A percentile compares a stretch with the other conserved stretches of the same genome.
Evolutionary conservation across 2,329 filamentous ascomycete genomes (phyloP).

Genomic region (Claviceps digitariae): DNA sequence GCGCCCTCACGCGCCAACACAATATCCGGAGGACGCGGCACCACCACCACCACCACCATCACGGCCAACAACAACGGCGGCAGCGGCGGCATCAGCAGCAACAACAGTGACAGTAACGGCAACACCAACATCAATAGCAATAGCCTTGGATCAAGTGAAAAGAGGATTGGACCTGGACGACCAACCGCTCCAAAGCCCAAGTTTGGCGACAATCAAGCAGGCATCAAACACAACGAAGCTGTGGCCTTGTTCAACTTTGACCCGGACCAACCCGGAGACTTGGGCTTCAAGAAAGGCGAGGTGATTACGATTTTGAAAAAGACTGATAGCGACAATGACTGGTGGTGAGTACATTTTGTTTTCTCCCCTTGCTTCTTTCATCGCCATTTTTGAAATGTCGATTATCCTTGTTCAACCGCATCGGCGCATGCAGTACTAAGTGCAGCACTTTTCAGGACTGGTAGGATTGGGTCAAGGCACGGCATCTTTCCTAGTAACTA

Average conservation of each 20-base stretch:
- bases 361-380: not conserved
- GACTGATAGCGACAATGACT: slow-evolving; percentile 87
- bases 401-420: not conserved
- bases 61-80: not conserved
- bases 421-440: slow-evolving; percentile 1
- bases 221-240: slow-evolving; percentile 62
- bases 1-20: slow-evolving; percentile 38
- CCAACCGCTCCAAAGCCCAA: slow-evolving; percentile 84
- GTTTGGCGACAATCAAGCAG: slow-evolving; percentile 46
- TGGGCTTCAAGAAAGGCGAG: slow-evolving; percentile 96
- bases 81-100: not conserved
- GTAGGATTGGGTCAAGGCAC: slow-evolving; percentile 67
- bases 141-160: slow-evolving; percentile 18
- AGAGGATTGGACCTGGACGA: slow-evolving; percentile 50
- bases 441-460: slow-evolving; percentile 47
- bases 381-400: not conserved
- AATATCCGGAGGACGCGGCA: slow-evolving; percentile 26
- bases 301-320: slow-evolving; percentile 89
- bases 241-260: slow-evolving; percentile 91
- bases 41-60: no score
- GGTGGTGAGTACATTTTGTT: slow-evolving; percentile 50
- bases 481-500: slow-evolving; percentile 89
- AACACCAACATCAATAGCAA: not conserved
- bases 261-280: slow-evolving; percentile 78
- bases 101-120: not conserved